Evolutionary conservation across 2,329 filamentous ascomycete species (phyloP).

Genomic region (Cytospora piceae): DNA sequence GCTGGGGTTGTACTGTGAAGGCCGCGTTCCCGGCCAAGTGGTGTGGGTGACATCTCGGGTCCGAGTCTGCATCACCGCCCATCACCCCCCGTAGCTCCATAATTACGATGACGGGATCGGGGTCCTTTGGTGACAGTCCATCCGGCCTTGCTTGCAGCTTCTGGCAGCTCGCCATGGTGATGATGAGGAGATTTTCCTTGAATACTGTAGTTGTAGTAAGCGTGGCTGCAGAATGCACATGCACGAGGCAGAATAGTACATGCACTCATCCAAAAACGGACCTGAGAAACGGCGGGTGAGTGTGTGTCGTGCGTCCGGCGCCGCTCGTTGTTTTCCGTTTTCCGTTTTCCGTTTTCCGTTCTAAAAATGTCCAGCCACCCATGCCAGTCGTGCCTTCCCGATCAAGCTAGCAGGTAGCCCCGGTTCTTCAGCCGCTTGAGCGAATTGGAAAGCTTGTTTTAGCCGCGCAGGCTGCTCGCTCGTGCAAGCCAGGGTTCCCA

Average conservation of each 20-base stretch:
- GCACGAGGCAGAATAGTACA: neutral
- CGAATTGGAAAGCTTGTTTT: conserved; percentile 3
- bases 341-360: neutral
- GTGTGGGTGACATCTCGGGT: neutral
- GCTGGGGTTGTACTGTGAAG: neutral
- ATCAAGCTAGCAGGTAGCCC: conserved; percentile 5
- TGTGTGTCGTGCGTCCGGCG: neutral
- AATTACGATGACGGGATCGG: neutral
- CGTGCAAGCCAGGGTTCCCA: conserved; percentile 1
- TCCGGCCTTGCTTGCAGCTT: neutral
- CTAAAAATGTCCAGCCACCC: neutral
- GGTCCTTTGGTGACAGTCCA: neutral
- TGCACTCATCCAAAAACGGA: neutral
- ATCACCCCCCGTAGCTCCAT: neutral
- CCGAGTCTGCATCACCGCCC: neutral
- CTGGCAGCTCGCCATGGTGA: neutral
- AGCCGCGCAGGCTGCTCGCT: conserved; percentile 19
- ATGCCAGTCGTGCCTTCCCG: conserved; percentile 12
- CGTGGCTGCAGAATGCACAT: neutral
- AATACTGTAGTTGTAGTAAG: neutral
- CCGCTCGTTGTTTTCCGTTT: neutral
- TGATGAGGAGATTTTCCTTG: no score
- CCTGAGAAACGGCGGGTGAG: neutral
- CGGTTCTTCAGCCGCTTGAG: conserved; percentile 17
- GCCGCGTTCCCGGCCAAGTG: neutral